Base-by-base conservation (phyloP, 179 eudicot species). In the Sideroxylon spinosum region DNA sequence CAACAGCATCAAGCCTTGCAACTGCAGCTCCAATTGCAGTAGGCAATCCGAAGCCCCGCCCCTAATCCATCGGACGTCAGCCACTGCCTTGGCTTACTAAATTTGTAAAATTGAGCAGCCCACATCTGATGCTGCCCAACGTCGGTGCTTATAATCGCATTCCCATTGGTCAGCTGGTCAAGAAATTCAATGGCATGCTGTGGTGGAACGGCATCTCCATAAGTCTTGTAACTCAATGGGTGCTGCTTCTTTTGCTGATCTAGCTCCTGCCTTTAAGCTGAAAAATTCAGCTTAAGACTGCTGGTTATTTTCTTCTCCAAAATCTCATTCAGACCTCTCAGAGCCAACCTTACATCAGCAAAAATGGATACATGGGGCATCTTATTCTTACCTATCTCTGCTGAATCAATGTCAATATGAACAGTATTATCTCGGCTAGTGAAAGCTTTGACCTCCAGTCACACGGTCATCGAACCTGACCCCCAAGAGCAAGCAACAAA, bases 71-170 rank as follows among this genome's bases (percentile, higher is more conserved):
- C 89, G 0, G 98, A 93, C 13, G 99, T 90, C 85, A 93, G 78
- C 98, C 98, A 95, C 52, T 95, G 98, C 23, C 99, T 85, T 57
- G 99, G 95, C 56, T 80, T 84, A 2, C 88, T 87, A 73, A n/a
- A 57, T 52, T 57, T 90, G 1, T 93, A 93, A 74, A 68, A 83
- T 68, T 95, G 99, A 4, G 98, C 98, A 32, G 98, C 91, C 98
- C 98, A 95, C 98, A 95, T 95, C 82, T 95, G 98, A 79, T 93
- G 99, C 68, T 90, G 98, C 61, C 99, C 99, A 7, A 91, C 98
- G 53, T 95, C 99, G 2, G 98, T 95, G 73, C 90, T 90, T 8
- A 95, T 84, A 57, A 93, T 88, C 0, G 99, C 99, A 28, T 91
- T 74, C 73, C 97, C 98, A 29, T 83, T 73, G 0, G 99, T 95